Percentiles rank a stretch among this genome's conserved stretches.
These are phyloP conservation scores for Colletotrichum sp. DNA, from an alignment of 2,329 filamentous ascomycete species.

Conservation along the genomic window DNA sequence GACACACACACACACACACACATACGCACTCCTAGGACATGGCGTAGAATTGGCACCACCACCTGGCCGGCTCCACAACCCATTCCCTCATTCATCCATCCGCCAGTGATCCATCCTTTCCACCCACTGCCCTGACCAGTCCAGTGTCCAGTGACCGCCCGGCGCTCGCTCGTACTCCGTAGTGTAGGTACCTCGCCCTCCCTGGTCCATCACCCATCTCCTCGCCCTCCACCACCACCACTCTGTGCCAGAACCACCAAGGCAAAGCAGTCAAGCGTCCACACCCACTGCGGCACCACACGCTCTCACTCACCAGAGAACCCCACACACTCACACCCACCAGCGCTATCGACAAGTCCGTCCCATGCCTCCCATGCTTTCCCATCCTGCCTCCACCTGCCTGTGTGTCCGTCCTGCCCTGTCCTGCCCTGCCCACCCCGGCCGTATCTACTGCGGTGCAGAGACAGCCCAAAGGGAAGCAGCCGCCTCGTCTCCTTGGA, in stretches of 20 bases:
- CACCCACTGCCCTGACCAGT: not conserved
- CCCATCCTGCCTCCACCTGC: not conserved
- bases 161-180: not conserved
- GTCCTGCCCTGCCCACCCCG: not conserved
- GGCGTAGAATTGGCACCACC: slow-evolving; percentile 4
- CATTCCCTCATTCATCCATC: not conserved
- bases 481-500: slow-evolving; percentile 16
- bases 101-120: not conserved
- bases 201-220: not conserved
- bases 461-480: slow-evolving; percentile 1
- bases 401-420: not conserved
- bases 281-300: not conserved
- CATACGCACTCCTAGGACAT: not conserved
- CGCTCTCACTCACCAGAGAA: not conserved
- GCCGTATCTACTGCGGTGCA: not conserved
- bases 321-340: not conserved
- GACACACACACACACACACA: not conserved
- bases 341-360: slow-evolving; percentile 18
- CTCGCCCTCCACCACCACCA: not conserved
- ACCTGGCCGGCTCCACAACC: slow-evolving; percentile 12
- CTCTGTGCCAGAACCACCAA: not conserved
- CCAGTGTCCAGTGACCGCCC: not conserved
- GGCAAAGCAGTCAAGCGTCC: slow-evolving; percentile 1
- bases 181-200: not conserved
- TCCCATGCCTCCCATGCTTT: not conserved